Conservation (phyloP, 331 rosid genomes). For the Quercus phellos region DNA sequence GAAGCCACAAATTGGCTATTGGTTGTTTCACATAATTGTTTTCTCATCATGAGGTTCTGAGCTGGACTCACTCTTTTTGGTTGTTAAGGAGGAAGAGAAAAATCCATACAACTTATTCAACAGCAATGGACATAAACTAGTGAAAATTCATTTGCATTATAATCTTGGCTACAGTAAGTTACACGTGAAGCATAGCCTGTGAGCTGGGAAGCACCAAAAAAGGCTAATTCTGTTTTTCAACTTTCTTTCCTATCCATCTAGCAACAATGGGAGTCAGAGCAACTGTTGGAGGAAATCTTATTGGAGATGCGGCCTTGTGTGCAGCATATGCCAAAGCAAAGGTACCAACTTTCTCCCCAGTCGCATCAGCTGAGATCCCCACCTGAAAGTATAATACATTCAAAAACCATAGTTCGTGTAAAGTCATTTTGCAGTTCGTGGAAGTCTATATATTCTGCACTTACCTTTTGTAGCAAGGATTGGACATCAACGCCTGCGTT, state of each 20-base stretch:
- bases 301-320: conserved; percentile 94
- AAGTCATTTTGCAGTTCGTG: neutral
- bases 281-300: conserved; percentile 92
- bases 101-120: no score
- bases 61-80: no score
- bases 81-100: no score
- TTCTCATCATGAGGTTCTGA: neutral
- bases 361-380: conserved; percentile 59
- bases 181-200: neutral
- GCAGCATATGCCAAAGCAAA: conserved; percentile 97
- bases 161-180: neutral
- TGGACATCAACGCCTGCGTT: conserved; percentile 73
- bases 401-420: neutral
- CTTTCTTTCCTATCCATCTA: conserved; percentile 80
- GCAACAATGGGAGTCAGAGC: conserved; percentile 94
- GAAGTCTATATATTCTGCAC: neutral
- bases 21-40: neutral
- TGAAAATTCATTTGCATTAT: conserved; percentile 6
- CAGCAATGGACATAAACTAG: neutral
- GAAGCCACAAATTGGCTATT: no score
- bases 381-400: conserved; percentile 37
- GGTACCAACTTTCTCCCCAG: conserved; percentile 86
- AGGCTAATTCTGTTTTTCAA: conserved; percentile 44
- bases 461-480: conserved; percentile 73
- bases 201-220: neutral